These are phyloP conservation scores for Byssochlamys sp. DNA, from an alignment of 2,329 filamentous ascomycete genomes.

Conservation along the genomic window DNA sequence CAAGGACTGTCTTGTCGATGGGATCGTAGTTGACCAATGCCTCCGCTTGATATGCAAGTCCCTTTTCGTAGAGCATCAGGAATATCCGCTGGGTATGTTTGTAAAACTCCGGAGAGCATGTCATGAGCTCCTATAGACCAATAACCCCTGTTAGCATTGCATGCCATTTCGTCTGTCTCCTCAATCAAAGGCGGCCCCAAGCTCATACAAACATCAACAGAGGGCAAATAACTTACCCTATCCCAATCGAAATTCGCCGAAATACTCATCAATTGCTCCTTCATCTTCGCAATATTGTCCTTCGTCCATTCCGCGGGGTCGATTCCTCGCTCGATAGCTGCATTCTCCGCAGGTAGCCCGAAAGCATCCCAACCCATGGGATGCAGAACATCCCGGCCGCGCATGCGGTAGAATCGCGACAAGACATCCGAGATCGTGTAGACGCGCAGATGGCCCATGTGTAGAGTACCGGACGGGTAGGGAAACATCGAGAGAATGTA, in stretches of 20 bases:
- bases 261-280: conserved; percentile 66
- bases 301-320: conserved; percentile 70
- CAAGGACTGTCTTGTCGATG: conserved; percentile 77
- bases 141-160: conserved; percentile 13
- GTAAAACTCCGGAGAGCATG: conserved; percentile 77
- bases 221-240: conserved; percentile 46
- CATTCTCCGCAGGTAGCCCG: conserved; percentile 82
- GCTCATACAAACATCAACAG: background rate
- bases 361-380: conserved; percentile 97
- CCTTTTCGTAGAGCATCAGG: conserved; percentile 61
- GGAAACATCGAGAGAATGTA: conserved; percentile 90
- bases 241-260: conserved; percentile 79
- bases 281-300: conserved; percentile 75
- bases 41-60: conserved; percentile 72
- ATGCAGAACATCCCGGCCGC: conserved; percentile 65
- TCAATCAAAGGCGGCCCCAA: conserved; percentile 4
- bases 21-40: conserved; percentile 85
- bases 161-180: conserved; percentile 8
- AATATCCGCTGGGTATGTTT: conserved; percentile 84
- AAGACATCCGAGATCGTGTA: conserved; percentile 86
- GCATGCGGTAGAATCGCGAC: conserved; percentile 64
- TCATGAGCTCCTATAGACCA: conserved; percentile 61
- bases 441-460: conserved; percentile 77
- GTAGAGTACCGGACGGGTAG: conserved; percentile 77
- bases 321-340: conserved; percentile 71